These are phyloP conservation scores for Pseudonectria buxi DNA, from an alignment of 2,329 filamentous ascomycete species.

Conservation along the genomic window DNA sequence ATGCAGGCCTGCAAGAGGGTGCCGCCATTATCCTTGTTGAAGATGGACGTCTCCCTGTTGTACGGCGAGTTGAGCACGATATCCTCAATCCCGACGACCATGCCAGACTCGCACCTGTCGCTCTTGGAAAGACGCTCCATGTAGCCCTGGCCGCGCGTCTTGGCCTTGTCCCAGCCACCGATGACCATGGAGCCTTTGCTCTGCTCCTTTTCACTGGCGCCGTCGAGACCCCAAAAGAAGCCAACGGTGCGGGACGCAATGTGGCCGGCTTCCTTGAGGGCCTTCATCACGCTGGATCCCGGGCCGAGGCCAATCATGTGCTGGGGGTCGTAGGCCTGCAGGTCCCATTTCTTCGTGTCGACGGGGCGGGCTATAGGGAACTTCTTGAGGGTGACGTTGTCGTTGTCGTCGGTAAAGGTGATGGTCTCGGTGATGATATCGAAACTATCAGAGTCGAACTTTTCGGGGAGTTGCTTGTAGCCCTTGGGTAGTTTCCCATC, in stretches of 20 bases:
- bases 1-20: constrained; percentile 5
- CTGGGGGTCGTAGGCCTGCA: constrained; percentile 2
- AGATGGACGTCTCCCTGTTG: constrained; percentile 8
- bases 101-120: constrained; percentile 1
- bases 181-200: constrained; percentile 6
- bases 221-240: constrained; percentile 11
- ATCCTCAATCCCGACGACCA: constrained; percentile 6
- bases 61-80: constrained; percentile 8
- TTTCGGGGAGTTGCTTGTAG: constrained; percentile 2
- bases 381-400: constrained; percentile 1
- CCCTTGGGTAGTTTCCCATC: too few relatives aligned
- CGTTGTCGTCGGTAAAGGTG: not conserved
- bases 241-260: constrained; percentile 5
- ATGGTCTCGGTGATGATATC: constrained; percentile 8
- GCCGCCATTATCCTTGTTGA: constrained; percentile 1
- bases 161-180: constrained; percentile 10
- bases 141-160: constrained; percentile 5
- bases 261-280: not conserved
- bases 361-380: constrained; percentile 6
- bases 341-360: not conserved
- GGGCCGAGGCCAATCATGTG: constrained; percentile 11
- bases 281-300: constrained; percentile 5
- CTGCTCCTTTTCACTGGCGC: constrained; percentile 1
- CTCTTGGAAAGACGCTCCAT: not conserved
- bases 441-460: constrained; percentile 3